A percentile compares a stretch with the other conserved stretches of the same genome.
Conservation (phyloP, 495 filamentous ascomycete genomes). For the Penicillium goetzii region DNA sequence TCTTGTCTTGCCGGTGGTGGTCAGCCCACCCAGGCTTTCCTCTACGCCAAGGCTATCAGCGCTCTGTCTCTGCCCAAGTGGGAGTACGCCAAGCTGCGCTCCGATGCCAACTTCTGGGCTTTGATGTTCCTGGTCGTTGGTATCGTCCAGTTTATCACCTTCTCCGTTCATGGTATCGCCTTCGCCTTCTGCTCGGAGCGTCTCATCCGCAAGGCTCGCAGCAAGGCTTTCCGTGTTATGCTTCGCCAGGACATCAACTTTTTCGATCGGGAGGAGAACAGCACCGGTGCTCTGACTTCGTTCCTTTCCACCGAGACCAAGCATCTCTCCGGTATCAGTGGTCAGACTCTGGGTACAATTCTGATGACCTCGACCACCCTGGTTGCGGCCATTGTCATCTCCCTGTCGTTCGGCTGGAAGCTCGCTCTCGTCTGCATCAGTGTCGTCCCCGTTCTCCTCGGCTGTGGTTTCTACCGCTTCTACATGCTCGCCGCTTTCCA, state of each 20-base stretch:
- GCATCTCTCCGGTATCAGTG: constrained; percentile 80
- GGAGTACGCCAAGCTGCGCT: constrained; percentile 56
- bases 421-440: constrained; percentile 81
- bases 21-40: constrained; percentile 84
- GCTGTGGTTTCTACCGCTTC: constrained; percentile 85
- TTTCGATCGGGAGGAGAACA: constrained; percentile 85
- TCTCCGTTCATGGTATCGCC: constrained; percentile 66
- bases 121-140: constrained; percentile 96
- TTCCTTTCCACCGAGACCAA: constrained; percentile 88
- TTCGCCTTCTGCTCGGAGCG: constrained; percentile 86
- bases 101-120: constrained; percentile 84
- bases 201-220: constrained; percentile 78
- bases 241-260: constrained; percentile 91
- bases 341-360: constrained; percentile 79
- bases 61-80: constrained; percentile 58
- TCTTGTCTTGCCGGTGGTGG: constrained; percentile 80
- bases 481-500: constrained; percentile 80
- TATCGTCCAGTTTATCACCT: constrained; percentile 71
- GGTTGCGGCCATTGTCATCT: constrained; percentile 65
- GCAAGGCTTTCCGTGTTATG: constrained; percentile 80
- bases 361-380: constrained; percentile 77
- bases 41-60: constrained; percentile 86
- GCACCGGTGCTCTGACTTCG: constrained; percentile 78
- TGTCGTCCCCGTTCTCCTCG: constrained; percentile 76
- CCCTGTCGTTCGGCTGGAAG: constrained; percentile 83